Conservation (phyloP, 2,329 filamentous ascomycete genomes). For the Paracoccidioides lutzii region DNA sequence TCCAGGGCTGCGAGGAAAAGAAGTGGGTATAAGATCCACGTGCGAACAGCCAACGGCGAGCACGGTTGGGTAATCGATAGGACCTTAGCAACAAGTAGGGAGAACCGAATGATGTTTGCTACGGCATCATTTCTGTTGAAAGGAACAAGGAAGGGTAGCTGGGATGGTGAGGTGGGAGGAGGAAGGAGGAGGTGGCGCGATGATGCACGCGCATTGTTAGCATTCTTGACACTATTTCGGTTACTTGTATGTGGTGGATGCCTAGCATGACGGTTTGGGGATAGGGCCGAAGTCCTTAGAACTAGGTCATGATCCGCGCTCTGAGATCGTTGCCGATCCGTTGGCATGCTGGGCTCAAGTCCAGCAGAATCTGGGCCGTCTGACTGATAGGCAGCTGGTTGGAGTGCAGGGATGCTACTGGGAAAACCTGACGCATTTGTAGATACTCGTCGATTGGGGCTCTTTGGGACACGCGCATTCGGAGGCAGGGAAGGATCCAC, state of each 20-base stretch:
- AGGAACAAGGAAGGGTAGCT: slow-evolving; percentile 16
- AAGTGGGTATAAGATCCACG: slow-evolving; percentile 53
- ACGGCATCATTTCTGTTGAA: slow-evolving; percentile 17
- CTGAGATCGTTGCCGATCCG: neutral
- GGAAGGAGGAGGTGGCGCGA: slow-evolving; percentile 29
- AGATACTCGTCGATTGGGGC: slow-evolving; percentile 12
- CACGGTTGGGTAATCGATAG: slow-evolving; percentile 54
- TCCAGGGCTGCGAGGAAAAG: slow-evolving; percentile 58
- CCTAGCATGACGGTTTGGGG: slow-evolving; percentile 20
- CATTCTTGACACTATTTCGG: slow-evolving; percentile 5
- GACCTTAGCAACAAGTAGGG: slow-evolving; percentile 57
- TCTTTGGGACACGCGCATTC: slow-evolving; percentile 9
- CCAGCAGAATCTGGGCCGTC: neutral
- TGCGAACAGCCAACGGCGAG: slow-evolving; percentile 55
- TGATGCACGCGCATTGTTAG: neutral
- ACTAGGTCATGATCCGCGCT: slow-evolving; percentile 3
- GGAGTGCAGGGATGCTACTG: neutral
- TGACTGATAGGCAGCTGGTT: slow-evolving; percentile 1
- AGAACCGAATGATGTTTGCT: slow-evolving; percentile 38
- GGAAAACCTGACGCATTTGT: neutral
- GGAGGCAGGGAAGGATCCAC: slow-evolving; percentile 25
- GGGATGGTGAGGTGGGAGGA: slow-evolving; percentile 25
- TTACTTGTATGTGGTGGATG: slow-evolving; percentile 10
- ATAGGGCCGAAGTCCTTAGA: slow-evolving; percentile 9
- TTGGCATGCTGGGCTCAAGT: neutral